These are phyloP conservation scores for Pichia sporocuriosa DNA, from an alignment of 805 yeast genomes.

Conservation along the genomic window DNA sequence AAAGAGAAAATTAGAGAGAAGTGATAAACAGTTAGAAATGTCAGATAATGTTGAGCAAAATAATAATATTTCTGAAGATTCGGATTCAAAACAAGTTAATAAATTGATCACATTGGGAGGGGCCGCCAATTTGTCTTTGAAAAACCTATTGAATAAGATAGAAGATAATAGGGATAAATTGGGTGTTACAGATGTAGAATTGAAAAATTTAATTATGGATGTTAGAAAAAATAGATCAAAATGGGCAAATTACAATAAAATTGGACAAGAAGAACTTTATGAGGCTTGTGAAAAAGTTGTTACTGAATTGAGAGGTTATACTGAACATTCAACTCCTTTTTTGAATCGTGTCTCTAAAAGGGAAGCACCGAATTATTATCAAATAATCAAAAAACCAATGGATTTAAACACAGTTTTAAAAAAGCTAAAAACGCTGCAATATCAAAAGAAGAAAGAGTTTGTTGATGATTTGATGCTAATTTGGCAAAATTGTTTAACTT, in stretches of 20 bases:
- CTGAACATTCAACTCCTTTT: slow-evolving; percentile 96
- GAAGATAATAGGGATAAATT: slow-evolving; percentile 75
- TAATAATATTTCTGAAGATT: slow-evolving; percentile 12
- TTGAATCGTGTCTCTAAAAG: slow-evolving; percentile 93
- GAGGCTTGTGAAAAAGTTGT: slow-evolving; percentile 97
- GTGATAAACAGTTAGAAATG: slow-evolving; percentile 61
- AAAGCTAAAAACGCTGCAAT: slow-evolving; percentile 75
- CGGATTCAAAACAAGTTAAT: slow-evolving; percentile 22
- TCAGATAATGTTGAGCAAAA: slow-evolving; percentile 18
- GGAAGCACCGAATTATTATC: slow-evolving; percentile 95
- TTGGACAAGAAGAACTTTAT: slow-evolving; percentile 96
- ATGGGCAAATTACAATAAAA: slow-evolving; percentile 93
- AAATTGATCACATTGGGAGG: slow-evolving; percentile 38
- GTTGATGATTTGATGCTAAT: slow-evolving; percentile 93
- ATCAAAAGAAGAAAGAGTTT: slow-evolving; percentile 78
- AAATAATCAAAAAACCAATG: slow-evolving; percentile 89
- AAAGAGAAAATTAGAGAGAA: slow-evolving; percentile 69
- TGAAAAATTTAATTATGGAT: slow-evolving; percentile 79
- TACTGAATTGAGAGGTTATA: slow-evolving; percentile 78
- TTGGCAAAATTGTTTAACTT: slow-evolving; percentile 90
- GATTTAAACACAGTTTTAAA: slow-evolving; percentile 92
- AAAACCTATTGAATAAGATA: slow-evolving; percentile 71
- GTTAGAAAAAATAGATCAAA: slow-evolving; percentile 92
- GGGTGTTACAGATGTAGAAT: slow-evolving; percentile 70
- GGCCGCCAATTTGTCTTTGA: slow-evolving; percentile 70